phyloP scores from a whole-genome alignment of 2,329 filamentous ascomycete genomes.

The Fusarium zealandicum region DNA sequence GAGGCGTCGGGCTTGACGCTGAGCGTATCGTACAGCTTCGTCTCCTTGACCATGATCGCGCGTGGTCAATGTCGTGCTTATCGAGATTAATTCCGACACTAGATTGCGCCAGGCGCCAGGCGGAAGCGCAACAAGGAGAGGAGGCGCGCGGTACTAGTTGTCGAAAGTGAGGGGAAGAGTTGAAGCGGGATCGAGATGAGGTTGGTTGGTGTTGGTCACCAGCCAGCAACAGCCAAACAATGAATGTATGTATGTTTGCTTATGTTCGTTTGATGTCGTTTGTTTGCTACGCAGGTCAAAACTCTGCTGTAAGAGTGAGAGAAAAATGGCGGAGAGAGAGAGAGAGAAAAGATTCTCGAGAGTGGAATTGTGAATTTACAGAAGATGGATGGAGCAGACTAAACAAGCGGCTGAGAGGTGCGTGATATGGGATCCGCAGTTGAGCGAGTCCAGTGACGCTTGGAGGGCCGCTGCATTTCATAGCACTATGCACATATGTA shows the following conservation, averaged over 20 bases:
- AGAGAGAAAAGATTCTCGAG: conserved; percentile 12
- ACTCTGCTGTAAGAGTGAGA: conserved; percentile 4
- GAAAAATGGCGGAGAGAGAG: conserved; percentile 15
- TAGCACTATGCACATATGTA: too few species aligned
- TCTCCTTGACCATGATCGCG: conserved; percentile 86
- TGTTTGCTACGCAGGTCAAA: not conserved
- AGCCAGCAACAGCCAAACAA: conserved; percentile 16
- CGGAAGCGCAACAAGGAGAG: conserved; percentile 1
- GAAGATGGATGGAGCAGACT: conserved; percentile 30
- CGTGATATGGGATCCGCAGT: conserved; percentile 34
- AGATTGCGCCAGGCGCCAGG: conserved; percentile 11
- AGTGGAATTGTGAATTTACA: conserved; percentile 34
- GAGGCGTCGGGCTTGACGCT: conserved; percentile 78
- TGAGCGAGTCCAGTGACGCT: conserved; percentile 38
- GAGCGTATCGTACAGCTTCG: conserved; percentile 91
- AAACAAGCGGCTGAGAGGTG: conserved; percentile 15
- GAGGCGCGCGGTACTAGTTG: not conserved
- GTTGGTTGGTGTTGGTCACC: conserved; percentile 20
- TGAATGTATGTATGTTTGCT: conserved; percentile 6
- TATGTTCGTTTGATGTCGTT: conserved; percentile 3
- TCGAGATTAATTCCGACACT: not conserved
- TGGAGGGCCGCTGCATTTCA: conserved; percentile 4
- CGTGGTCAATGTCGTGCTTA: conserved; percentile 17
- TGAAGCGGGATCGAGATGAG: not conserved
- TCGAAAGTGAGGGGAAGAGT: conserved; percentile 18